Evolutionary conservation across 257 asterid species (phyloP).

Genomic region (Solanum lycopersicoides): DNA sequence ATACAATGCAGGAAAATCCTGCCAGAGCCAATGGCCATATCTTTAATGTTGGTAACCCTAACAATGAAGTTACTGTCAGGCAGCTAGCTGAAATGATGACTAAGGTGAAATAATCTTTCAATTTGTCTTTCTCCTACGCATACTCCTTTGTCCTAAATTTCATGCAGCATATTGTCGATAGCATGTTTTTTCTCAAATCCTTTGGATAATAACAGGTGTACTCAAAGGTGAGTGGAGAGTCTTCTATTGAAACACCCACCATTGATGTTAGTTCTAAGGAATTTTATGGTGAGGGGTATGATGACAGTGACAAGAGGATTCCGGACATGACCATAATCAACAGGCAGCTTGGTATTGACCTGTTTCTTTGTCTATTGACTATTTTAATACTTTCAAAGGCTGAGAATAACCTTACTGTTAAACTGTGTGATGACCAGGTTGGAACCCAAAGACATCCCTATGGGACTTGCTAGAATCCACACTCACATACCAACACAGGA

Average conservation of each 20-base stretch:
- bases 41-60: conserved; percentile 90
- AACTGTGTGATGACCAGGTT: conserved; percentile 21
- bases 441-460: conserved; percentile 64
- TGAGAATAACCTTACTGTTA: neutral
- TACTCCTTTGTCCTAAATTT: neutral
- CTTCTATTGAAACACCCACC: conserved; percentile 61
- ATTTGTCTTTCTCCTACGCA: neutral
- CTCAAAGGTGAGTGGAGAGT: conserved; percentile 73
- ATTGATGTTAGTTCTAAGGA: conserved; percentile 82
- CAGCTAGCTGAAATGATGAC: conserved; percentile 99
- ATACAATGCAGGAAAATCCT: conserved; percentile 66
- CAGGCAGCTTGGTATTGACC: conserved; percentile 62
- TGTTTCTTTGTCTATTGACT: neutral
- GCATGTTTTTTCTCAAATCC: neutral
- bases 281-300: conserved; percentile 93
- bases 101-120: conserved; percentile 29
- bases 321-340: conserved; percentile 96
- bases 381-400: neutral
- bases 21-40: conserved; percentile 88
- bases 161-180: neutral
- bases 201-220: conserved; percentile 42
- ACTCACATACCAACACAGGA: conserved; percentile 64
- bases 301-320: conserved; percentile 91
- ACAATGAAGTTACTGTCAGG: conserved; percentile 89
- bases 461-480: conserved; percentile 72